A percentile compares a stretch with the other conserved stretches of the same genome.
phyloP scores from a whole-genome alignment of 2,329 filamentous ascomycete species.

The Byssothecium circinans region DNA sequence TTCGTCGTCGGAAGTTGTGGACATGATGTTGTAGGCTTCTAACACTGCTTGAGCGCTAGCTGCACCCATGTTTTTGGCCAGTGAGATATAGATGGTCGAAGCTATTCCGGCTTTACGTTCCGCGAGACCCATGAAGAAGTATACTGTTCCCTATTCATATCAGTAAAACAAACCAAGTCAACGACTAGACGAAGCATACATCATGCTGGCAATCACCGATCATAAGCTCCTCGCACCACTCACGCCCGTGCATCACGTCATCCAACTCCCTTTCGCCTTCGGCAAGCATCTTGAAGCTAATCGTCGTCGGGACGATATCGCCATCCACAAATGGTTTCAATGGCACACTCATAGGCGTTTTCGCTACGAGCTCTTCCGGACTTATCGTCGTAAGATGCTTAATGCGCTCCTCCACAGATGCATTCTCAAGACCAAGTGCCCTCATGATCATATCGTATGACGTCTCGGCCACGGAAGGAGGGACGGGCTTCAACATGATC shows the following conservation, averaged over 20 bases:
- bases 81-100: constrained; percentile 27
- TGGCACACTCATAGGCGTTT: constrained; percentile 39
- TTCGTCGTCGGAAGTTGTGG: constrained; percentile 38
- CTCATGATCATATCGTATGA: constrained; percentile 45
- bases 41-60: constrained; percentile 25
- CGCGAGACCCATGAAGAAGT: constrained; percentile 21
- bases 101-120: constrained; percentile 23
- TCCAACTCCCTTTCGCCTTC: not conserved
- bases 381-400: constrained; percentile 42
- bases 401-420: constrained; percentile 42
- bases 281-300: constrained; percentile 13
- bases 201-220: constrained; percentile 52
- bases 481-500: constrained; percentile 44
- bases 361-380: constrained; percentile 42
- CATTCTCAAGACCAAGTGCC: constrained; percentile 41
- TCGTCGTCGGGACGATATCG: constrained; percentile 38
- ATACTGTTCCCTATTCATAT: constrained; percentile 16
- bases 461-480: constrained; percentile 41
- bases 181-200: constrained; percentile 36
- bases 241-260: constrained; percentile 32
- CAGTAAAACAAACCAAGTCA: no score
- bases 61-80: constrained; percentile 26
- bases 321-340: constrained; percentile 46
- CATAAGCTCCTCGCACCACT: constrained; percentile 49
- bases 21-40: constrained; percentile 42